These are phyloP conservation scores for Agrostemma githago DNA, from an alignment of 148 eudicot species.

Conservation along the genomic window DNA sequence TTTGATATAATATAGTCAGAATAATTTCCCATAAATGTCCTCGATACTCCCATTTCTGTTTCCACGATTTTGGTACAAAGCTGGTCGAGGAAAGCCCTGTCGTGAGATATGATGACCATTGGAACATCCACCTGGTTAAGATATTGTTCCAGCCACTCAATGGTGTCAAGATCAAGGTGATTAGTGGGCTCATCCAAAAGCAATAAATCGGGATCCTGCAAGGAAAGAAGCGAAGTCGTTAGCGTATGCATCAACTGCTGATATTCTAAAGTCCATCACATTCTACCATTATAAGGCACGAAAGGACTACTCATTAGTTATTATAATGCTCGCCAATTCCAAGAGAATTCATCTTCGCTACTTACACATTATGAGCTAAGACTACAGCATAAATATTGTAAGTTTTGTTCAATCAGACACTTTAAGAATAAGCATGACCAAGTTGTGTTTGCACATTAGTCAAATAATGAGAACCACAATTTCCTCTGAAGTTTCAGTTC, in stretches of 20 bases:
- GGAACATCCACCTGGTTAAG: conserved; percentile 74
- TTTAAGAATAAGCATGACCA: background rate
- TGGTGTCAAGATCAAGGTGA: conserved; percentile 97
- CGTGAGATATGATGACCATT: conserved; percentile 96
- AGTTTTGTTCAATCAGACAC: background rate
- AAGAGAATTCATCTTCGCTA: background rate
- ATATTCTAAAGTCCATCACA: conserved; percentile 3
- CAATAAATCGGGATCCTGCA: conserved; percentile 87
- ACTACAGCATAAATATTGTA: no score
- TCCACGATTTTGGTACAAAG: conserved; percentile 96
- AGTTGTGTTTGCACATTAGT: background rate
- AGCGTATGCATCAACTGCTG: conserved; percentile 11
- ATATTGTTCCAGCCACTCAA: conserved; percentile 94
- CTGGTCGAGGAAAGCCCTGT: conserved; percentile 97
- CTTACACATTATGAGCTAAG: no score
- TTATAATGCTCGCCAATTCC: background rate
- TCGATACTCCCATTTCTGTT: conserved; percentile 95
- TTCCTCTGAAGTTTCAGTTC: background rate
- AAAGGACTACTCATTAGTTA: no score
- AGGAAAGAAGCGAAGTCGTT: background rate
- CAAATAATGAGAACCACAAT: background rate
- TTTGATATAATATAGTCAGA: conserved; percentile 69
- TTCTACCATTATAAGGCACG: background rate
- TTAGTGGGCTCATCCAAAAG: conserved; percentile 97
- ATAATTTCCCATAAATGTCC: conserved; percentile 81